These are phyloP conservation scores for Lonicera japonica DNA, from an alignment of 129 eudicot genomes.

Conservation along the genomic window DNA sequence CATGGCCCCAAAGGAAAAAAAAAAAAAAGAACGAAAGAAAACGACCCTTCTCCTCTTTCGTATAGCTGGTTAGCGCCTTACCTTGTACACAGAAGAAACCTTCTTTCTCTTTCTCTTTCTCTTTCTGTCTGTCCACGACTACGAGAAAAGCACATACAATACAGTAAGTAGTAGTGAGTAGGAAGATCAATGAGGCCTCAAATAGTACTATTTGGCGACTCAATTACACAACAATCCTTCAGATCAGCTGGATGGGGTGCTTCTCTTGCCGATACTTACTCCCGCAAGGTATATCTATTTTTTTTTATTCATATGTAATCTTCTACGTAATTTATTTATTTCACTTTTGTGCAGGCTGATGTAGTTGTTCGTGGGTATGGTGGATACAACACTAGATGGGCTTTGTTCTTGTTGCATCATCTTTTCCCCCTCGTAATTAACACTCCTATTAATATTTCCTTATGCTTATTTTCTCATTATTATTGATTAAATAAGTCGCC, in stretches of 20 bases:
- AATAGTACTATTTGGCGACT: slow-evolving; percentile 76
- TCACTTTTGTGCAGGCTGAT: slow-evolving; percentile 51
- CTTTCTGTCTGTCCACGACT: background rate
- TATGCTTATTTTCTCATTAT: background rate
- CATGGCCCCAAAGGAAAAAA: too few relatives aligned
- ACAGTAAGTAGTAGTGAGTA: too few relatives aligned
- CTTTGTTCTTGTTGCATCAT: slow-evolving; percentile 71
- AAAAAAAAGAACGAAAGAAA: background rate
- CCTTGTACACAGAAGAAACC: background rate
- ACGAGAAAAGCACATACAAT: background rate
- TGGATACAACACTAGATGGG: slow-evolving; percentile 93
- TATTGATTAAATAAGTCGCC: background rate
- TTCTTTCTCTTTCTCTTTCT: too few relatives aligned
- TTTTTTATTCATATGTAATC: background rate
- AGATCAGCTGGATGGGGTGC: slow-evolving; percentile 80
- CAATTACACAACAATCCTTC: slow-evolving; percentile 78
- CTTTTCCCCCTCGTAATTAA: slow-evolving; percentile 64
- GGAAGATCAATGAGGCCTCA: slow-evolving; percentile 56
- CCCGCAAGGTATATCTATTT: slow-evolving; percentile 55
- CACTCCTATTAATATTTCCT: background rate
- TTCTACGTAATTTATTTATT: background rate
- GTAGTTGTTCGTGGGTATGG: slow-evolving; percentile 77
- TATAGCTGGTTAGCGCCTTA: background rate
- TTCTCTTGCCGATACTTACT: slow-evolving; percentile 61
- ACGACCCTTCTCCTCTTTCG: background rate